Base-by-base conservation (phyloP, 148 eudicot species). In the Camellia lanceoleosa region DNA sequence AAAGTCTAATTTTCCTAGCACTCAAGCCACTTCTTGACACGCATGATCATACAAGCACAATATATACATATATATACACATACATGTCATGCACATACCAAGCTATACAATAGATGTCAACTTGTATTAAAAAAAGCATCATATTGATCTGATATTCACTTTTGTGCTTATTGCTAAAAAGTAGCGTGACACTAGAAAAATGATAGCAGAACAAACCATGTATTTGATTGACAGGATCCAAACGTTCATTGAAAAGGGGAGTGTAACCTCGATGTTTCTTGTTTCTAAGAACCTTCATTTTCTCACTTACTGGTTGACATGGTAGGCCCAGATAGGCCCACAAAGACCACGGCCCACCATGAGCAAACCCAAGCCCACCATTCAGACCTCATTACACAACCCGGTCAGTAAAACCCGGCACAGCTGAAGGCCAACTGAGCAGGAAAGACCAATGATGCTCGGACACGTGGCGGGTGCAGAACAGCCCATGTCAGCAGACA, bases 261-360 rank as follows among this genome's bases (percentile, higher is more conserved):
- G n/a, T n/a, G n/a, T n/a, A n/a, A n/a, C n/a, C n/a, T 70, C 98
- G 86, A 85, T 89, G 80, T 83, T 96, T 92, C 83, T 93, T 89
- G 44, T 96, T 95, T 80, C 90, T 89, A 23, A 95, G 81, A 82
- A 93, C 84, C 88, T 89, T 93, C 97, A 93, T 93, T 81, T 95
- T 95, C 69, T 92, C 97, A 83, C 78, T 86, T 43, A 84, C 23
- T 5, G 99, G 97, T 79, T n/a, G n/a, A n/a, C n/a, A n/a, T n/a
- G n/a, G n/a, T n/a, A n/a, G n/a, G n/a, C n/a, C n/a, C n/a, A n/a
- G n/a, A n/a, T n/a, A n/a, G n/a, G n/a, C n/a, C n/a, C n/a, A n/a
- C n/a, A n/a, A n/a, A n/a, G n/a, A n/a, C n/a, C n/a, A n/a, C n/a
- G n/a, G n/a, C n/a, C n/a, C n/a, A n/a, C n/a, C n/a, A n/a, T n/a